phyloP scores from a whole-genome alignment of 768 basidiomycete species.

The Clitopilus passeckerianus region DNA sequence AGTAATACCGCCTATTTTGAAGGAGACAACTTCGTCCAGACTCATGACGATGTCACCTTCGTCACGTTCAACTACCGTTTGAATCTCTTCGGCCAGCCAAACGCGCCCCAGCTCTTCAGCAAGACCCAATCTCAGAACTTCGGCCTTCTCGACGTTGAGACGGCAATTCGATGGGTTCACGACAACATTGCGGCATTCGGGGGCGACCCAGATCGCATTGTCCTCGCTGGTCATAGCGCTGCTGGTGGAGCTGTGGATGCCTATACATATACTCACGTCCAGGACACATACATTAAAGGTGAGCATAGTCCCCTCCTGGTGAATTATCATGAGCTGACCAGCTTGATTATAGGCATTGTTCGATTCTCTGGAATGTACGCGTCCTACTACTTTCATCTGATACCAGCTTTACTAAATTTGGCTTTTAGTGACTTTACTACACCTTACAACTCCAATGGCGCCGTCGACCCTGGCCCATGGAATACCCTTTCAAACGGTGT shows the following conservation, averaged over 20 bases:
- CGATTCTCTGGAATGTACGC: too few species aligned
- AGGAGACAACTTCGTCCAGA: conserved; percentile 22
- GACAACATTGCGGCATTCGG: conserved; percentile 36
- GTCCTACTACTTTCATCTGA: too few species aligned
- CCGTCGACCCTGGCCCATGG: conserved; percentile 17
- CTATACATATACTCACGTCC: conserved; percentile 22
- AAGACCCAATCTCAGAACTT: conserved; percentile 22
- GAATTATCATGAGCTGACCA: conserved; percentile 3
- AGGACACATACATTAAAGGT: conserved; percentile 24
- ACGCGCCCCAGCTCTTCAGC: conserved; percentile 24
- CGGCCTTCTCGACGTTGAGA: conserved; percentile 25
- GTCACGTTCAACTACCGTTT: conserved; percentile 28
- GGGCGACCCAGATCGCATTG: conserved; percentile 27
- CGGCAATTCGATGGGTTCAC: conserved; percentile 37
- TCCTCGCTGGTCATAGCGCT: conserved; percentile 27
- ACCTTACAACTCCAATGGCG: not conserved
- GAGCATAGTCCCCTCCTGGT: not conserved
- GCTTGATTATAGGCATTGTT: too few species aligned
- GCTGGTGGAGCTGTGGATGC: conserved; percentile 21
- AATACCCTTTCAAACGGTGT: conserved; percentile 19
- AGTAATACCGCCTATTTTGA: conserved; percentile 19
- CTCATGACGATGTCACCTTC: conserved; percentile 24
- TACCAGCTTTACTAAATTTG: not conserved
- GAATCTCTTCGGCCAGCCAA: conserved; percentile 30
- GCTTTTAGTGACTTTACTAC: not conserved